These are phyloP conservation scores for Albizia julibrissin DNA, from an alignment of 306 rosid species.

Conservation along the genomic window DNA sequence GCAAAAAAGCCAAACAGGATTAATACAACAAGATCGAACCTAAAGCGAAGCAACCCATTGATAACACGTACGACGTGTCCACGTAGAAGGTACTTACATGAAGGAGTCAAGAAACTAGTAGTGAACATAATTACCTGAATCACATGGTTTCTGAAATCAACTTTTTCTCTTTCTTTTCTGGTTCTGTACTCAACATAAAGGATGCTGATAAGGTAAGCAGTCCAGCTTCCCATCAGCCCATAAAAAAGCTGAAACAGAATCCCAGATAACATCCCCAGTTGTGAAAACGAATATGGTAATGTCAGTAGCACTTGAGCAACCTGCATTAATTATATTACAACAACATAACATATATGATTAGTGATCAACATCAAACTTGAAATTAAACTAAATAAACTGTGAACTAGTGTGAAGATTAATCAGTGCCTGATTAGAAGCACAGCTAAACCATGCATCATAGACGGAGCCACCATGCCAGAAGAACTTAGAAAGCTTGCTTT, in stretches of 20 bases:
- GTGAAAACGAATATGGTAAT: conserved; percentile 74
- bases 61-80: background rate
- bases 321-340: conserved; percentile 35
- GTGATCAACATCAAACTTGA: no score
- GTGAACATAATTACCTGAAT: conserved; percentile 51
- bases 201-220: conserved; percentile 74
- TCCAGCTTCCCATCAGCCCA: conserved; percentile 81
- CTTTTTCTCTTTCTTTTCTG: conserved; percentile 72
- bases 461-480: conserved; percentile 80
- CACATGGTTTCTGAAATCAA: conserved; percentile 72
- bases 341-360: background rate
- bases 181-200: conserved; percentile 81
- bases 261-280: conserved; percentile 76
- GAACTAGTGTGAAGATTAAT: background rate
- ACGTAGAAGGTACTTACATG: background rate
- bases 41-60: background rate
- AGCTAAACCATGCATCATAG: conserved; percentile 81
- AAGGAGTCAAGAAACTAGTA: background rate
- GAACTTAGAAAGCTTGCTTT: conserved; percentile 47
- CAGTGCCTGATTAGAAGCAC: conserved; percentile 70
- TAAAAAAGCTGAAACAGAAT: conserved; percentile 69
- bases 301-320: conserved; percentile 81
- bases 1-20: background rate
- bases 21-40: background rate
- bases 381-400: background rate